A percentile compares a stretch with the other conserved stretches of the same genome.
These are phyloP conservation scores for Bryoerythrophyllum caledonicum DNA, from an alignment of 225 moss, liverwort and hornwort genomes.

Conservation along the genomic window DNA sequence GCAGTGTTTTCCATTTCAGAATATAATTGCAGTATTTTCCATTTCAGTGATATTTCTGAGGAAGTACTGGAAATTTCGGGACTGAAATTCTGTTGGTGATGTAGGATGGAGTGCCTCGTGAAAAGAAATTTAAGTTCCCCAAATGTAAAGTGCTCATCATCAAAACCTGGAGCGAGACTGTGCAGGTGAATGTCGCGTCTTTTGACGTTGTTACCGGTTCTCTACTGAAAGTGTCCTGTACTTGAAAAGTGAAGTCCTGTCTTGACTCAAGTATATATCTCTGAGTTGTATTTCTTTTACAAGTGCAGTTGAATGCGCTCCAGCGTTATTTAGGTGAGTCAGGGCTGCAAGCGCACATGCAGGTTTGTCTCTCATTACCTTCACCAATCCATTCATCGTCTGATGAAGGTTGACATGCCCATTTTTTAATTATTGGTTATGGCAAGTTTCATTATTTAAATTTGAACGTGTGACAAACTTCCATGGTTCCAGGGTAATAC, in stretches of 20 bases:
- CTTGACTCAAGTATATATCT: neutral
- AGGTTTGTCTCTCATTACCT: constrained; percentile 29
- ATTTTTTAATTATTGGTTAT: neutral
- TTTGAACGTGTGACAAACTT: neutral
- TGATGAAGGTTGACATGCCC: constrained; percentile 2
- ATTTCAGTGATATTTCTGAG: neutral
- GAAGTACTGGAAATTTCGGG: neutral
- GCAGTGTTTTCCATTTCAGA: no score
- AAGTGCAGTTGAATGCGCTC: constrained; percentile 47
- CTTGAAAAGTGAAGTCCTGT: neutral
- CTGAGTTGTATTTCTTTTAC: neutral
- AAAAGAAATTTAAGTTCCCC: constrained; percentile 46
- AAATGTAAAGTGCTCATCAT: constrained; percentile 42
- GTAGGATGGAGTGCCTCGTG: constrained; percentile 54
- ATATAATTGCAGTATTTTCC: no score
- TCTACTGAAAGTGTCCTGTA: neutral
- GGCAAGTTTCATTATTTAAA: neutral
- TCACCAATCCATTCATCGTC: neutral
- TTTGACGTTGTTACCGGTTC: neutral
- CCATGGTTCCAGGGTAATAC: constrained; percentile 39
- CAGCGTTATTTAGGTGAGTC: constrained; percentile 40
- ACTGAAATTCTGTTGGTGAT: constrained; percentile 15
- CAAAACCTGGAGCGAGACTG: constrained; percentile 44
- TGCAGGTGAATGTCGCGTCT: constrained; percentile 32
- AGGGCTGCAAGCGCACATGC: constrained; percentile 52